Base-by-base conservation (phyloP, 495 filamentous ascomycete genomes). In the Penicillium pulvis region DNA sequence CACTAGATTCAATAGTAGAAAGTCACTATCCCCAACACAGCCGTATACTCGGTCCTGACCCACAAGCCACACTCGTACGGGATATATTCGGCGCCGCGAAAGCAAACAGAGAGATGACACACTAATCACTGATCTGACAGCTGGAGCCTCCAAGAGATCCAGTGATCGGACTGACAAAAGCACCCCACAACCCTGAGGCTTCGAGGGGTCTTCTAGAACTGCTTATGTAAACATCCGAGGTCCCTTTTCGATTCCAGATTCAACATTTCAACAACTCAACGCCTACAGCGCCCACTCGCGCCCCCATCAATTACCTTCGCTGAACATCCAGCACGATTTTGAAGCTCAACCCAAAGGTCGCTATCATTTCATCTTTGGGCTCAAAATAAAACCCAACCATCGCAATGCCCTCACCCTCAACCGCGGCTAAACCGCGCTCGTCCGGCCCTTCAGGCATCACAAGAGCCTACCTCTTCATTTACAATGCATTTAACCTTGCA, bases 401-500 rank as follows among this genome's bases (percentile, higher is more conserved):
- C 28, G 59, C 33, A 65, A 69, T 65, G 53, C 47, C 50, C 19
- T 43, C 54, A 28, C 48, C 56, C 28, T 51, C 42, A 1, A 57
- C 20, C 26, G 39, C 59, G 24, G 9, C 43, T 39, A 59, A 58
- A 48, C 35, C 50, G 17, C 65, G 58, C 58, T 52, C 66, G 45
- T 63, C 71, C 20, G 62, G 62, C 47, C 57, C 70, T 0, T 42
- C 65, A 23, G 69, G 69, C 57, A 59, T 72, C 17, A 67, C 66
- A 55, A 60, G 61, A 48, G 53, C 55, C 53, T 96, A 96, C 77
- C 85, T 97, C 42, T 81, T 89, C 70, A 70, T 83, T 67, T 98
- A 97, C 84, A 98, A 97, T 72, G 75, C 84, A 61, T 63, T 87
- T 58, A 91, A 84, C 61, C 85, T 90, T 54, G 54, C 86, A 44